Percentiles rank a stretch among this genome's conserved stretches.
These are phyloP conservation scores for Pistacia atlantica DNA, from an alignment of 345 rosid species.

Conservation along the genomic window DNA sequence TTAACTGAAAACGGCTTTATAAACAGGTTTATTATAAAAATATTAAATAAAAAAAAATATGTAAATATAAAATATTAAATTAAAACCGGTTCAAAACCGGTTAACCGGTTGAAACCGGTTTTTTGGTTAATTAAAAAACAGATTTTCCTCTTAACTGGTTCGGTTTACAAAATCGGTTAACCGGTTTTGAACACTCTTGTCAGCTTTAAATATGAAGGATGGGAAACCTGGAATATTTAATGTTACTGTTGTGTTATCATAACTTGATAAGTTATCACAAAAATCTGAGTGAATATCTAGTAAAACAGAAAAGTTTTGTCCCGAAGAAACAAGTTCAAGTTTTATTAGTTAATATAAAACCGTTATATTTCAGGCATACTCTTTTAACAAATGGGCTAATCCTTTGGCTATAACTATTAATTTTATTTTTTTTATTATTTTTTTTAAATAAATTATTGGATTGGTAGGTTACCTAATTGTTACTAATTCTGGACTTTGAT, in stretches of 20 bases:
- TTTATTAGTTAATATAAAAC: not conserved
- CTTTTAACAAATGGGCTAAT: not conserved
- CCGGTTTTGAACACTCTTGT: too few species aligned
- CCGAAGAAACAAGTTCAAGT: not conserved
- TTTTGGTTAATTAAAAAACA: too few species aligned
- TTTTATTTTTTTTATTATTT: not conserved
- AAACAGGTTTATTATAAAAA: too few species aligned
- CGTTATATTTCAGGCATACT: too few species aligned
- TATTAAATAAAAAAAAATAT: too few species aligned
- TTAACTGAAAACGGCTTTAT: too few species aligned
- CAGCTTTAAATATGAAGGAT: not conserved
- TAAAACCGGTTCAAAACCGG: too few species aligned
- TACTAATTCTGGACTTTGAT: not conserved
- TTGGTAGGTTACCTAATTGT: not conserved
- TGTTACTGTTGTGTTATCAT: not conserved
- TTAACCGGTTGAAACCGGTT: too few species aligned
- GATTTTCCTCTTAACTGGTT: too few species aligned
- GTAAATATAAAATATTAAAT: too few species aligned
- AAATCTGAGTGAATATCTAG: too few species aligned
- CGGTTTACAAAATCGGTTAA: too few species aligned
- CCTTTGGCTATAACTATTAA: not conserved
- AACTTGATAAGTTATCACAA: not conserved
- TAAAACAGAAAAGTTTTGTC: constrained; percentile 5
- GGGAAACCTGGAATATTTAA: not conserved
- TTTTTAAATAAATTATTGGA: not conserved